These are phyloP conservation scores for Platanthera zijinensis DNA, from an alignment of 106 monocot species.

Conservation along the genomic window DNA sequence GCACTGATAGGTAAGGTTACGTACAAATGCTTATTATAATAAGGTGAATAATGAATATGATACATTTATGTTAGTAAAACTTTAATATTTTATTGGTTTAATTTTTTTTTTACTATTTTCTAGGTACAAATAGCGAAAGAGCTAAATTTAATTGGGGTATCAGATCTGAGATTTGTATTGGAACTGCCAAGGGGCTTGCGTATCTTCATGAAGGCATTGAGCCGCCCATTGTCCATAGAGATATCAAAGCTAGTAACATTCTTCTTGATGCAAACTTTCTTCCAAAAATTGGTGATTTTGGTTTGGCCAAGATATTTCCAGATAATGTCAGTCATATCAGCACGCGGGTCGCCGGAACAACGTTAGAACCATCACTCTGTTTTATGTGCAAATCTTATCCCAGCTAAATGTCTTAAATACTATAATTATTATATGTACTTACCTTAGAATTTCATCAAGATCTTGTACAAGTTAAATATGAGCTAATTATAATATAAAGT, in stretches of 20 bases:
- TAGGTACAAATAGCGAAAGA: constrained; percentile 25
- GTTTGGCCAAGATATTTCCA: constrained; percentile 65
- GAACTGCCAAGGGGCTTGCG: constrained; percentile 50
- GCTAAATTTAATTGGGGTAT: constrained; percentile 32
- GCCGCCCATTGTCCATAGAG: constrained; percentile 59
- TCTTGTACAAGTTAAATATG: not conserved
- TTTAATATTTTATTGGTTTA: not conserved
- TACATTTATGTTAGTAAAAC: not conserved
- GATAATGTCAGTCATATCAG: constrained; percentile 59
- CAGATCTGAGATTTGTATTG: constrained; percentile 43
- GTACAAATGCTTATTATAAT: not conserved
- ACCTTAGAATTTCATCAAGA: not conserved
- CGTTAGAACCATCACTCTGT: constrained; percentile 17
- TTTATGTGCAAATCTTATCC: not conserved
- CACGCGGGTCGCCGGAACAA: constrained; percentile 65
- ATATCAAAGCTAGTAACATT: constrained; percentile 77
- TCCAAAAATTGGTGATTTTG: constrained; percentile 79
- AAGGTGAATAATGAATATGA: not conserved
- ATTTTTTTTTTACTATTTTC: not conserved
- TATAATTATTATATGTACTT: not conserved
- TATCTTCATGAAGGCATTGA: constrained; percentile 58
- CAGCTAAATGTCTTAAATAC: not conserved
- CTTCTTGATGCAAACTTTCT: constrained; percentile 44
- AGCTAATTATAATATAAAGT: no score
- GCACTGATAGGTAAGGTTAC: constrained; percentile 21